Evolutionary conservation across 768 basidiomycete genomes (phyloP).

Genomic region (Kwoniella shandongensis): DNA sequence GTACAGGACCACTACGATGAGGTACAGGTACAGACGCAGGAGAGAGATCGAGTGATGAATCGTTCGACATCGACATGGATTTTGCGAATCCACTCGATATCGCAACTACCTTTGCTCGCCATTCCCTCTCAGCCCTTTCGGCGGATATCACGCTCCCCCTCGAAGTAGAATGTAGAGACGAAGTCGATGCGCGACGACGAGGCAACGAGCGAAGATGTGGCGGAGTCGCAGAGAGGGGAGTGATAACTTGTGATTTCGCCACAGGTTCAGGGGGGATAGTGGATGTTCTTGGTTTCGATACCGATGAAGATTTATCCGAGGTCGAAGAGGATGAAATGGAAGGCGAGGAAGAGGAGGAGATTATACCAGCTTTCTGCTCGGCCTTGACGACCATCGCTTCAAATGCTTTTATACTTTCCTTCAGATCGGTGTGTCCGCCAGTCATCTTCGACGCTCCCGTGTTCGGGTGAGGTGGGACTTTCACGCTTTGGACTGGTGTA

Average conservation of each 20-base stretch:
- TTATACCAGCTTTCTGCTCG: conserved; percentile 8
- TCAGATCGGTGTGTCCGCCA: conserved; percentile 1
- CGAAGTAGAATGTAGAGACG: conserved; percentile 6
- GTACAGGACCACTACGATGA: conserved; percentile 34
- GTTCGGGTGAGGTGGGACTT: conserved; percentile 2
- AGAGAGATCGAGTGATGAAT: background rate
- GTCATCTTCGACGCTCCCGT: conserved; percentile 2
- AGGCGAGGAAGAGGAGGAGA: background rate
- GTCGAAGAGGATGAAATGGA: background rate
- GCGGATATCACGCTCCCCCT: conserved; percentile 26
- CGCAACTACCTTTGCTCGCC: conserved; percentile 38
- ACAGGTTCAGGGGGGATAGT: background rate
- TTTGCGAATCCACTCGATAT: conserved; percentile 11
- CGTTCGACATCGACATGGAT: background rate
- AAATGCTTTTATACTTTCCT: conserved; percentile 6
- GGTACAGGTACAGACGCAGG: no score
- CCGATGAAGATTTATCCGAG: background rate
- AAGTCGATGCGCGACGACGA: background rate
- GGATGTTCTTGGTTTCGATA: background rate
- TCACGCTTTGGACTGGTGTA: background rate
- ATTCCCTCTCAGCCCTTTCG: conserved; percentile 34
- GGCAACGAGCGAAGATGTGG: conserved; percentile 7
- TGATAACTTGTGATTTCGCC: conserved; percentile 1
- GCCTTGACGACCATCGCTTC: conserved; percentile 9
- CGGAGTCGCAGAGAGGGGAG: conserved; percentile 6